These are phyloP conservation scores for Pseudogymnoascus sp. DNA, from an alignment of 2,329 filamentous ascomycete genomes.

Conservation along the genomic window DNA sequence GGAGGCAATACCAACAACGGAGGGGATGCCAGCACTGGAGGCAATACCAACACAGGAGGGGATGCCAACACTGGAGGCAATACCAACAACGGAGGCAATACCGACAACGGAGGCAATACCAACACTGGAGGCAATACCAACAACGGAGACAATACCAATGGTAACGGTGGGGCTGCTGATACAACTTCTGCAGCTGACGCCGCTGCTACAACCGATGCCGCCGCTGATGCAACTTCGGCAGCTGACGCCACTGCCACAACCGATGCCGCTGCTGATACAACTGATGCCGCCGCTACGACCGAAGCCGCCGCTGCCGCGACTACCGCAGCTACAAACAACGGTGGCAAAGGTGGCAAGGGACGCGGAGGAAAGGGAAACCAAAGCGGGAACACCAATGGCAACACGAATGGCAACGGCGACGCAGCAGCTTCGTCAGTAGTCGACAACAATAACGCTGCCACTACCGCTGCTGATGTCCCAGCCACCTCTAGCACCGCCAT, in stretches of 20 bases:
- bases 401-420: not conserved
- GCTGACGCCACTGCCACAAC: constrained; percentile 8
- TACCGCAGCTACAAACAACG: not conserved
- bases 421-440: not conserved
- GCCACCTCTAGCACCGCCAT: not conserved
- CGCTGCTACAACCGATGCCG: not conserved
- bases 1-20: not conserved
- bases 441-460: not conserved
- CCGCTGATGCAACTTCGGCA: too few species aligned
- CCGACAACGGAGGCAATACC: not conserved
- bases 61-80: constrained; percentile 14
- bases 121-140: constrained; percentile 5
- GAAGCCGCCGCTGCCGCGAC: constrained; percentile 10
- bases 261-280: not conserved
- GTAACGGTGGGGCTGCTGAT: not conserved
- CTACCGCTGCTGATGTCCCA: not conserved
- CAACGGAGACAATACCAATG: not conserved
- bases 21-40: not conserved
- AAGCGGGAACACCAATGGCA: not conserved
- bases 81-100: constrained; percentile 22
- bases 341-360: not conserved
- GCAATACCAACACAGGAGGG: constrained; percentile 5
- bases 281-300: constrained; percentile 4
- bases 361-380: not conserved
- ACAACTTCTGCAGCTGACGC: constrained; percentile 8